These are phyloP conservation scores for Atractiella rhizophila DNA, from an alignment of 768 basidiomycete species.

Conservation along the genomic window DNA sequence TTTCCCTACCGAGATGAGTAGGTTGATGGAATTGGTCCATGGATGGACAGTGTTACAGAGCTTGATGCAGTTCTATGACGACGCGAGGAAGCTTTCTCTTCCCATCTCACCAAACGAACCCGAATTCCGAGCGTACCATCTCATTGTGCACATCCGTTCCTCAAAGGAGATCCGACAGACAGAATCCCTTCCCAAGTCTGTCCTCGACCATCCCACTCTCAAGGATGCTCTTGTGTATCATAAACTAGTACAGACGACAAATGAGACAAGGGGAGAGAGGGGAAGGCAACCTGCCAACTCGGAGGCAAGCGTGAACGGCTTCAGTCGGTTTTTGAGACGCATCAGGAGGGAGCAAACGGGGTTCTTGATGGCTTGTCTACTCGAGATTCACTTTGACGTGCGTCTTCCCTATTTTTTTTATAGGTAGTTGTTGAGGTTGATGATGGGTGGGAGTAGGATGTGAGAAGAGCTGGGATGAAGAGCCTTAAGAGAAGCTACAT, in stretches of 20 bases:
- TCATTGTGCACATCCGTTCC: constrained; percentile 71
- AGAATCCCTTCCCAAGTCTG: constrained; percentile 26
- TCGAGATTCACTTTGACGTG: constrained; percentile 66
- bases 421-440: too few species aligned
- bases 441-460: too few species aligned
- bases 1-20: not conserved
- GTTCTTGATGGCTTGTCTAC: constrained; percentile 65
- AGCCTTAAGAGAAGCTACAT: constrained; percentile 41
- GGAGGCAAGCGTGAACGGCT: constrained; percentile 32
- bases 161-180: constrained; percentile 21
- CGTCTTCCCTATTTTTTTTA: too few species aligned
- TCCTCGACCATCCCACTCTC: constrained; percentile 49
- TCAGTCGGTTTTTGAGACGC: constrained; percentile 38
- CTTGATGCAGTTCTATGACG: constrained; percentile 78
- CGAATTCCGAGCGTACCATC: constrained; percentile 87
- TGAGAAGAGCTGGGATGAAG: constrained; percentile 25
- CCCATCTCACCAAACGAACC: constrained; percentile 60
- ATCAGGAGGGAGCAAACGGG: constrained; percentile 46
- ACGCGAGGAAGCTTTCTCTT: constrained; percentile 31
- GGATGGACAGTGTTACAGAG: constrained; percentile 47
- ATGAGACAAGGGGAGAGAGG: constrained; percentile 18
- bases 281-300: constrained; percentile 32
- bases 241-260: constrained; percentile 49
- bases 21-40: not conserved
- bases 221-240: constrained; percentile 61